Evolutionary conservation across 768 basidiomycete species (phyloP).

Genomic region (Filobasidium wieringae): DNA sequence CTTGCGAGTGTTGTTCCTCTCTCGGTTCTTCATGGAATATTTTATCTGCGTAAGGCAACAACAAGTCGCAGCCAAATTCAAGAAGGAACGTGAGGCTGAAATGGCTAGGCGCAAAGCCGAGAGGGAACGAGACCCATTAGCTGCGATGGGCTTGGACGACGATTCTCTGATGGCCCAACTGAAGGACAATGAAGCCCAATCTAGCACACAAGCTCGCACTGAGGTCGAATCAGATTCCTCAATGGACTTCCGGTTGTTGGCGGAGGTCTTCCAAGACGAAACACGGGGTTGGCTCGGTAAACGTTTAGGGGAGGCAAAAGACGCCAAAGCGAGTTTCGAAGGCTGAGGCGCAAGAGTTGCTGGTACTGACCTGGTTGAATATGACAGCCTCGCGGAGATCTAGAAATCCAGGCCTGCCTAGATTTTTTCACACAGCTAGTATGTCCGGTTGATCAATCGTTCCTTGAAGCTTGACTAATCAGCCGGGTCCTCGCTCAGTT

Average conservation of each 20-base stretch:
- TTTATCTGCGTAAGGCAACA: slow-evolving; percentile 51
- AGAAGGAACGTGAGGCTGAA: neutral
- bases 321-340: slow-evolving; percentile 49
- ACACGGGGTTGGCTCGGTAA: slow-evolving; percentile 63
- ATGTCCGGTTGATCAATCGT: slow-evolving; percentile 2
- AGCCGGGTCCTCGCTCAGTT: slow-evolving; percentile 41
- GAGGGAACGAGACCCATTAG: neutral
- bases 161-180: neutral
- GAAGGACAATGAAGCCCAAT: neutral
- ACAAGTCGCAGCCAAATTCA: slow-evolving; percentile 24
- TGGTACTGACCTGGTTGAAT: neutral
- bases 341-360: neutral
- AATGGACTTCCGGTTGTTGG: slow-evolving; percentile 5
- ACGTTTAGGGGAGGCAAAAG: slow-evolving; percentile 4
- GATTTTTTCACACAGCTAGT: slow-evolving; percentile 83
- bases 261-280: slow-evolving; percentile 47
- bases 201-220: slow-evolving; percentile 21
- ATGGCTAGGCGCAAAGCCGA: neutral
- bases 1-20: slow-evolving; percentile 70
- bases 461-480: neutral
- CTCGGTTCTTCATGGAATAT: slow-evolving; percentile 86
- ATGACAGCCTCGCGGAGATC: slow-evolving; percentile 29
- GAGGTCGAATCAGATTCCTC: slow-evolving; percentile 18
- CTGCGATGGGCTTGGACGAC: neutral
- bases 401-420: slow-evolving; percentile 82